A percentile compares a stretch with the other conserved stretches of the same genome.
phyloP scores from a whole-genome alignment of 768 basidiomycete species.

The Leccinum longicurvipes region DNA sequence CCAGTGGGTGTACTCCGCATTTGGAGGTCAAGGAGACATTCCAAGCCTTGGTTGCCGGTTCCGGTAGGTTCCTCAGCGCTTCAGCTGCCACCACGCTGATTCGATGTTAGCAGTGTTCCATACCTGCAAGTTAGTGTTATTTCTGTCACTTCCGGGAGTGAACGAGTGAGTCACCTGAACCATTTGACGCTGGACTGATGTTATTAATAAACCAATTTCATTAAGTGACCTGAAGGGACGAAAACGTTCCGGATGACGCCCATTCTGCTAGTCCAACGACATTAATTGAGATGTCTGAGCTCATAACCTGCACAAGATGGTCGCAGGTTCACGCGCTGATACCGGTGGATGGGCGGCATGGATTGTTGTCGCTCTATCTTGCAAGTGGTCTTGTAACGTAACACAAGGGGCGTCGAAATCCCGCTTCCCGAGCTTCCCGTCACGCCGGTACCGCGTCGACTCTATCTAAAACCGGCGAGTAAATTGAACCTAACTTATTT shows the following conservation, averaged over 20 bases:
- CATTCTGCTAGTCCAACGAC: conserved; percentile 5
- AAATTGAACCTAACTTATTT: not conserved
- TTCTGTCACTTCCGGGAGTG: not conserved
- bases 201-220: not conserved
- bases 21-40: too few relatives aligned
- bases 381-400: not conserved
- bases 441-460: not conserved
- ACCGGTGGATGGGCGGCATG: conserved; percentile 6
- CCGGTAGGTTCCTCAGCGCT: not conserved
- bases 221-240: not conserved
- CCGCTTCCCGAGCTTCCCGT: not conserved
- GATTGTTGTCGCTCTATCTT: not conserved
- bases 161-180: not conserved
- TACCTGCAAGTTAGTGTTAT: too few relatives aligned
- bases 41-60: too few relatives aligned
- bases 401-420: not conserved
- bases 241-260: conserved; percentile 8
- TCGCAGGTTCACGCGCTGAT: not conserved
- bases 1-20: too few relatives aligned
- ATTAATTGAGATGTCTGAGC: not conserved
- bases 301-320: conserved; percentile 3
- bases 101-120: not conserved
- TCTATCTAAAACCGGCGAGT: not conserved
- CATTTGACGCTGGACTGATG: not conserved
- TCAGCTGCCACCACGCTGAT: not conserved